These are phyloP conservation scores for Auxenochlorella protothecoides DNA, from an alignment of 139 green algal genomes.

Conservation along the genomic window DNA sequence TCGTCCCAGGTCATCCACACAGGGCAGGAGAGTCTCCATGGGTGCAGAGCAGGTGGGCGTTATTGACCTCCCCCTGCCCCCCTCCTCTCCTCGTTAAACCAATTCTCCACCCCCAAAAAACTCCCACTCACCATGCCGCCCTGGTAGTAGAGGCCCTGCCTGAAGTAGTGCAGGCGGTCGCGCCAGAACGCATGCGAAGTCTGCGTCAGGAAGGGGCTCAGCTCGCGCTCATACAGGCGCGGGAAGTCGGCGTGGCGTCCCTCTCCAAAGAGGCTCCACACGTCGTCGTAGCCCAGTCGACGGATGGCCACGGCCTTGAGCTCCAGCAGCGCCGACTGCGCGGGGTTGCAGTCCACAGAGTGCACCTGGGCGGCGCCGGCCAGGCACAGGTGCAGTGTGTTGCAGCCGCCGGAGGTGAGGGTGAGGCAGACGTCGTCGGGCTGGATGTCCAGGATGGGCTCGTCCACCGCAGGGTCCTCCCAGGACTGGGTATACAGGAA, in stretches of 20 bases:
- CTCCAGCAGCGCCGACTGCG: slow-evolving; percentile 88
- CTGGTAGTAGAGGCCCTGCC: slow-evolving; percentile 89
- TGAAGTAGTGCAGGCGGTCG: slow-evolving; percentile 79
- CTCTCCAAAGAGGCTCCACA: slow-evolving; percentile 83
- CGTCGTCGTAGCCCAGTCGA: slow-evolving; percentile 81
- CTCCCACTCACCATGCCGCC: slow-evolving; percentile 75
- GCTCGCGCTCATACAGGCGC: slow-evolving; percentile 68
- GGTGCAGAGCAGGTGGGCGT: too few species aligned
- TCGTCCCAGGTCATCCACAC: too few species aligned
- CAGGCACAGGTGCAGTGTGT: slow-evolving; percentile 86
- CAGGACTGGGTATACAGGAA: slow-evolving; percentile 98
- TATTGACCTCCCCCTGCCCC: too few species aligned
- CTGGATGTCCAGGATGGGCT: slow-evolving; percentile 57
- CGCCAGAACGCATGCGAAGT: slow-evolving; percentile 80
- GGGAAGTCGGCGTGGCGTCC: slow-evolving; percentile 66
- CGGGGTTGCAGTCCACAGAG: slow-evolving; percentile 96
- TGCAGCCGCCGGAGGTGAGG: slow-evolving; percentile 95
- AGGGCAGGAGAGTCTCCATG: too few species aligned
- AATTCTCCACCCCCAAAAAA: too few species aligned
- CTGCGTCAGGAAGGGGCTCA: slow-evolving; percentile 88
- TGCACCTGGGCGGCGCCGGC: slow-evolving; percentile 75
- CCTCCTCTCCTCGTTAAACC: too few species aligned
- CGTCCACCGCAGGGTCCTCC: slow-evolving; percentile 76
- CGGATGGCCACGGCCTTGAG: slow-evolving; percentile 80
- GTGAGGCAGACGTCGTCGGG: slow-evolving; percentile 79